Evolutionary conservation across 2,329 filamentous ascomycete species (phyloP), one percentile per base, ranked within the genome.

Genomic region (Epichloe coenophiala): DNA sequence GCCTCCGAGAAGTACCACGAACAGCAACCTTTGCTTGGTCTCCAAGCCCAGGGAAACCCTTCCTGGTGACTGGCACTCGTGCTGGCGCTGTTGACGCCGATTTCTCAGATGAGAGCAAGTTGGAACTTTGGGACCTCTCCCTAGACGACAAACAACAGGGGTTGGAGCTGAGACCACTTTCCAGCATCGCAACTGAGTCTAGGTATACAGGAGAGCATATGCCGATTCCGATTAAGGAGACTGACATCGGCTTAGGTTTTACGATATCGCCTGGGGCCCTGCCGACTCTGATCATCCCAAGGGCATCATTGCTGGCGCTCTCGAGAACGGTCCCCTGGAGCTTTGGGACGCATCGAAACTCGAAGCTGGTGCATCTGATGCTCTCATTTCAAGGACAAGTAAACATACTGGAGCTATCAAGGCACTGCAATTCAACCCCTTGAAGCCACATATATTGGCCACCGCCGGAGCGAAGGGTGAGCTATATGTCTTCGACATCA

Each of bases 1-100:
- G 89, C 73, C 77, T 97, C 70, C 83, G 91, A 76, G 90, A 97
- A 75, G 94, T 98, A 65, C 87, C 89, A 67, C 83, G 93, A 71
- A 98, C 93, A 63, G 93, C 91, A 68, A 86, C 91, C 62, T 98
- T 98, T 69, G 88, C 93, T 64, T 98, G 93, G 91, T 95, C 88
- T 59, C 86, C 90, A 27, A 86, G 83, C 60, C 72, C 87, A 47
- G 78, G 80, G 39, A 81, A 83, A 59, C 89, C 91, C 60, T 76
- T 95, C 59, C 75, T 98, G 57, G 91, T 88, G 54, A 98, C 93
- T 31, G 93, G 93, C 61, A 98, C 93, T 45, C 84, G 90, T 60
- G 90, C 93, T 54, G 93, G 93, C 56, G 93, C 93, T 60, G 89
- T 98, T 41, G 89, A 95, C 69, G 90, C 88, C 60, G 90, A 97